Evolutionary conservation across 1,284 basidiomycete genomes (phyloP).

Genomic region (Microbotryum lychnidis-dioicae): DNA sequence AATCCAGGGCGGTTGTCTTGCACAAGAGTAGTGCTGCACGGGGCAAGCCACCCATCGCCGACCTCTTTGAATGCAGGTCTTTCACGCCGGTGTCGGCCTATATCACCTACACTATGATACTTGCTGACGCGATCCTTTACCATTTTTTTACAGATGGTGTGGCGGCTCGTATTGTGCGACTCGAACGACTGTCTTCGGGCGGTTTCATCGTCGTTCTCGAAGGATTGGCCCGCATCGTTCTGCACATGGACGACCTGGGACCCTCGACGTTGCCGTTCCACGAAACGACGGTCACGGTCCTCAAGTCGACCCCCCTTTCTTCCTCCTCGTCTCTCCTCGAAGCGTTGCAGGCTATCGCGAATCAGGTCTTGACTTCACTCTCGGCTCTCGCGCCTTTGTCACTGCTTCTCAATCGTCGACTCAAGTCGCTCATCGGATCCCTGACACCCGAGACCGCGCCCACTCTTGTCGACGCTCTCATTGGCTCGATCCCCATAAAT

Average conservation of each 20-base stretch:
- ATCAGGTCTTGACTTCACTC: slow-evolving; percentile 9
- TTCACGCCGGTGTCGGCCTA: too few species aligned
- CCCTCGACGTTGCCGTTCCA: slow-evolving; percentile 3
- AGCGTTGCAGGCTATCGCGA: slow-evolving; percentile 5
- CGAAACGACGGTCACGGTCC: slow-evolving; percentile 3
- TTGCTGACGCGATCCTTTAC: neutral
- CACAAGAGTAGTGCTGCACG: neutral
- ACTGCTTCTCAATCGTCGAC: slow-evolving; percentile 8
- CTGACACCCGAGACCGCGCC: slow-evolving; percentile 8
- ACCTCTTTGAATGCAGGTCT: slow-evolving; percentile 22
- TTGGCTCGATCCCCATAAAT: slow-evolving; percentile 16
- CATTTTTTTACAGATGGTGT: slow-evolving; percentile 11
- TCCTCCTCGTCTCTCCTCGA: slow-evolving; percentile 4
- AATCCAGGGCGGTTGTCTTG: neutral
- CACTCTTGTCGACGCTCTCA: slow-evolving; percentile 19
- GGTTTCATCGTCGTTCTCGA: slow-evolving; percentile 30
- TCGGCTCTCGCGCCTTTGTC: slow-evolving; percentile 9
- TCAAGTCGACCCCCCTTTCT: slow-evolving; percentile 1
- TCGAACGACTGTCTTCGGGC: slow-evolving; percentile 23
- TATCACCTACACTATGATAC: too few species aligned
- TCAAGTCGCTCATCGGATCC: slow-evolving; percentile 8
- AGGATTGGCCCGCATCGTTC: slow-evolving; percentile 26
- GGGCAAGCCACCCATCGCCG: slow-evolving; percentile 3
- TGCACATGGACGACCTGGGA: slow-evolving; percentile 9
- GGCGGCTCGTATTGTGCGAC: slow-evolving; percentile 30